Evolutionary conservation across 495 filamentous ascomycete genomes (phyloP), one percentile per base, ranked within the genome.

Genomic region (Xylaria palmicola): DNA sequence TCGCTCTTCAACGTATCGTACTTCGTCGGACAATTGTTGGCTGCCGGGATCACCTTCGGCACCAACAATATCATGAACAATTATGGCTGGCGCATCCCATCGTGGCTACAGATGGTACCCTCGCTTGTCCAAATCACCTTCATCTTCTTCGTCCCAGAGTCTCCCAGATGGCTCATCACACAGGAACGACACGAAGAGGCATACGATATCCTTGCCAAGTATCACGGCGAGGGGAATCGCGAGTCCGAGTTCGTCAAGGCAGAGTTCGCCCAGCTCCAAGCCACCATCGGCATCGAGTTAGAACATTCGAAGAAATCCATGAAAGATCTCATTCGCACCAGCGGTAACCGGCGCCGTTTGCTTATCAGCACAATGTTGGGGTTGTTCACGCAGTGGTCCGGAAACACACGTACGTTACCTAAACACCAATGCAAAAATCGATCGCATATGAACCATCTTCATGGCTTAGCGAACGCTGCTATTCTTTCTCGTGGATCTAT

Each of bases 51-150:
- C 17, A 79, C 77, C 12, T 77, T 86, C 27, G 85, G 84, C 4
- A 89, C 86, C 5, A 81, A 83, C 67, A 74, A 67, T 27, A 84
- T 88, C 45, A 6, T 69, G 8, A 77, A 65, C 62, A 73, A 86
- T 50, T 88, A 85, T 85, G 78, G 83, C 7, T 90, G 86, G 87
- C 68, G 85, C 32, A 86, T 89, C 29, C 87, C 86, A 0, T 88
- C 85, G 0, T 71, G 83, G 19, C 75, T 87, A 6, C 85, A 86
- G 68, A 72, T 78, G 56, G 74, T 70, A 37, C 83, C 83, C 1
- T 85, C 81, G 15, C 62, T 88, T 19, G 60, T 89, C 17, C 87
- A 89, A 61, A 74, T 87, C 51, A 63, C 45, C 8, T 80, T 84
- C 43, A 75, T 85, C 40, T 75, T 79, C 61, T 72, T 82, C 30